Base-by-base conservation (phyloP, 2,329 filamentous ascomycete species). In the Cordyceps pruinosa region DNA sequence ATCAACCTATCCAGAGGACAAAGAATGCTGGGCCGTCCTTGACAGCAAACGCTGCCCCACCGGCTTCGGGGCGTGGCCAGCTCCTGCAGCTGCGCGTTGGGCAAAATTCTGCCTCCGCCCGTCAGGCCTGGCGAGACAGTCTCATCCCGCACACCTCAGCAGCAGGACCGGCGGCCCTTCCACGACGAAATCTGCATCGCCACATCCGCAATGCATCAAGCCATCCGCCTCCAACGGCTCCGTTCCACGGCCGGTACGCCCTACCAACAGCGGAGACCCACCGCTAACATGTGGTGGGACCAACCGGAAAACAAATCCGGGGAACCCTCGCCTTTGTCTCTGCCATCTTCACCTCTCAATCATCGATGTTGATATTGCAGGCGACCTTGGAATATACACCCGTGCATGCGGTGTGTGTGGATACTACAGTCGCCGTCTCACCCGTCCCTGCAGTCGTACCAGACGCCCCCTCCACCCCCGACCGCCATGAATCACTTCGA, bases 201-300 rank as follows among this genome's bases (percentile, higher is more conserved):
- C 19, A 19, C 6, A 34, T 45, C 37, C 30, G 19, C 21, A 9
- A 45, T 53, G 26, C 17, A 45, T 8, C 5, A 32, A 34, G 21
- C 17, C 41, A 15, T 19, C 50, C 28, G 50, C 45, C 41, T 45
- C 17, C 17, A 26, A 53, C n/a, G 28, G 50, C 50, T 53, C 50
- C 50, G 50, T 53, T 45, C 41, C 45, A 26, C 41, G 50, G 50
- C 50, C 39, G 19, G 15, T 23, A 49, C 53, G 53, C 53, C 53
- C 53, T 56, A 56, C 34, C 25, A 12, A 4, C 34, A 42, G 23
- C 45, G 21, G n/a, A 48, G 53, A 25, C 53, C 53, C 53, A 48
- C 53, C 53, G 32, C 45, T 41, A 56, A 56, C 53, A 56, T 56
- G 53, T 39, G 42, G 53, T 56, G 53, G 53, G 35, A 53, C 50